These are phyloP conservation scores for Blastomyces emzantsi DNA, from an alignment of 2,329 filamentous ascomycete species.

Conservation along the genomic window DNA sequence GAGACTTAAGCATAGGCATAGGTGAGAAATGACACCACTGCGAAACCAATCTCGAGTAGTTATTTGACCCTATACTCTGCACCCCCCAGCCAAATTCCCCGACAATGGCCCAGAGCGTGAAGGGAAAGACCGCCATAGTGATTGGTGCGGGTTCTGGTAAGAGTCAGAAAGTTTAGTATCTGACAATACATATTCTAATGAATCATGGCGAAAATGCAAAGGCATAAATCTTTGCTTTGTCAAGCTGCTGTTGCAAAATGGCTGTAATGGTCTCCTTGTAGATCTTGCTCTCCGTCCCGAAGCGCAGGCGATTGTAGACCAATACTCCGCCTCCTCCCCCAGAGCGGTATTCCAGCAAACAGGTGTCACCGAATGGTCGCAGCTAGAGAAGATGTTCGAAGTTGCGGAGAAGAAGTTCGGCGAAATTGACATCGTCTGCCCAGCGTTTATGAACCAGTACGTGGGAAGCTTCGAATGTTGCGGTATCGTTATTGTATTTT, in stretches of 20 bases:
- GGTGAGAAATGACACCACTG: background rate
- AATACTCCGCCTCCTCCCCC: slow-evolving; percentile 26
- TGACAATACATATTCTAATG: background rate
- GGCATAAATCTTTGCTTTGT: slow-evolving; percentile 42
- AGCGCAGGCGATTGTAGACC: slow-evolving; percentile 33
- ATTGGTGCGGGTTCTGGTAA: slow-evolving; percentile 48
- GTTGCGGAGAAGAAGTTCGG: slow-evolving; percentile 43
- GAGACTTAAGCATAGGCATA: background rate
- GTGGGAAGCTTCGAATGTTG: slow-evolving; percentile 8
- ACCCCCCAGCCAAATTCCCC: background rate
- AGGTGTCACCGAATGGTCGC: slow-evolving; percentile 43
- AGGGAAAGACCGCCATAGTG: slow-evolving; percentile 44
- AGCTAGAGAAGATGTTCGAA: slow-evolving; percentile 43
- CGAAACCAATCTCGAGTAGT: background rate
- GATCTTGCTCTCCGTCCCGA: slow-evolving; percentile 39
- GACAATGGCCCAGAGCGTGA: slow-evolving; percentile 33
- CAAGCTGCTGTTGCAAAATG: slow-evolving; percentile 35
- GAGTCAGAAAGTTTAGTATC: slow-evolving; percentile 7
- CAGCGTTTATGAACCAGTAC: slow-evolving; percentile 38
- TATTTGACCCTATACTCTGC: background rate
- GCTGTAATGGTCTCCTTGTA: slow-evolving; percentile 40
- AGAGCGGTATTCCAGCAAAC: slow-evolving; percentile 39
- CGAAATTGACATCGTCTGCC: slow-evolving; percentile 39
- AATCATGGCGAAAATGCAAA: slow-evolving; percentile 17
- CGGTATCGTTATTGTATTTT: background rate